Conservation (phyloP, 352 stramenopile genomes). For the Pythium dissotocum region DNA sequence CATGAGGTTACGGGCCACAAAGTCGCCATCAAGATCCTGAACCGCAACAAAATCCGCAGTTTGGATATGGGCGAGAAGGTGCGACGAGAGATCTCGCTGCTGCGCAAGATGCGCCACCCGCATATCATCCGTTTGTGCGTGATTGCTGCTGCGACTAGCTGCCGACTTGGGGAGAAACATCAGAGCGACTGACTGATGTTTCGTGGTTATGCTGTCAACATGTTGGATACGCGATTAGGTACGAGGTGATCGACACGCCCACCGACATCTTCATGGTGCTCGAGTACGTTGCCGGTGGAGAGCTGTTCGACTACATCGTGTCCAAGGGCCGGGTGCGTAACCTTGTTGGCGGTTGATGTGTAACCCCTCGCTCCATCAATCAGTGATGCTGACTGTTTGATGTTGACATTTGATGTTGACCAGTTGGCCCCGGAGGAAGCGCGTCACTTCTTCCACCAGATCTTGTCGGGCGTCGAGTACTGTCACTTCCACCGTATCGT, state of each 20-base stretch:
- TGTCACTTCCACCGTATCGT: constrained; percentile 99
- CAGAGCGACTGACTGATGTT: not conserved
- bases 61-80: constrained; percentile 99
- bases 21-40: constrained; percentile 99
- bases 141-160: constrained; percentile 62
- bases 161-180: not conserved
- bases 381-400: not conserved
- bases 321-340: constrained; percentile 86
- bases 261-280: constrained; percentile 98
- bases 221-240: constrained; percentile 40
- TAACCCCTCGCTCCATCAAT: not conserved
- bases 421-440: constrained; percentile 96
- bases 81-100: constrained; percentile 98
- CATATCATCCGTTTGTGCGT: constrained; percentile 99
- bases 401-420: not conserved
- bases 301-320: constrained; percentile 99
- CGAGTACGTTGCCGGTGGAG: constrained; percentile 93
- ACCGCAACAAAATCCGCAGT: constrained; percentile 98
- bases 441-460: constrained; percentile 99
- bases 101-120: constrained; percentile 98
- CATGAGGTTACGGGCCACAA: constrained; percentile 98
- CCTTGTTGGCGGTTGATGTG: not conserved
- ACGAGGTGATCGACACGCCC: constrained; percentile 98
- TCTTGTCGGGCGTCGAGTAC: constrained; percentile 98
- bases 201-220: not conserved